phyloP scores from a whole-genome alignment of 139 green algal species.

The Chlorella sp. region DNA sequence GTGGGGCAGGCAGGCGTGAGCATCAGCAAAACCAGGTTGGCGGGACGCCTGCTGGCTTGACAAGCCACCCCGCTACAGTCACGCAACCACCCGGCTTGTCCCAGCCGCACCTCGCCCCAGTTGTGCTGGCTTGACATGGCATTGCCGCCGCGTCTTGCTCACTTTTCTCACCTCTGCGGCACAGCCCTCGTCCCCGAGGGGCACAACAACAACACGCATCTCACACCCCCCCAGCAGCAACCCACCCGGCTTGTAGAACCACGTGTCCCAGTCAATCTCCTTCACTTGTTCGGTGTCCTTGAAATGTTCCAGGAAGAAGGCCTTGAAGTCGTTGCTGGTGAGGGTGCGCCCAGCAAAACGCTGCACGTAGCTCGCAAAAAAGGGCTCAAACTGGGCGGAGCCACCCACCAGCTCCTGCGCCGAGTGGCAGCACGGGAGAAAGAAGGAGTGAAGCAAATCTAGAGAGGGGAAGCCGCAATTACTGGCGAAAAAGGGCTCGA shows the following conservation, averaged over 20 bases:
- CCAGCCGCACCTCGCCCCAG: too few relatives aligned
- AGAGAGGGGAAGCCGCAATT: too few relatives aligned
- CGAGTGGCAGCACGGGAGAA: conserved; percentile 27
- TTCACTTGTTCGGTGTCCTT: conserved; percentile 35
- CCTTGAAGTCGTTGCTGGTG: conserved; percentile 65
- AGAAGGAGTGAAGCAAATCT: too few relatives aligned
- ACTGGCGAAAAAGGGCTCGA: not conserved
- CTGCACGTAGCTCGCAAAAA: conserved; percentile 68
- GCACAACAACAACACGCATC: not conserved
- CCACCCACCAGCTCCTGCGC: conserved; percentile 71
- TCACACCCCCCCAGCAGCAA: not conserved
- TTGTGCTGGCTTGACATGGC: not conserved
- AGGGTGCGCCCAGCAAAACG: conserved; percentile 47
- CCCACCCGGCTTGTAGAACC: conserved; percentile 72
- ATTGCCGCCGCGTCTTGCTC: too few relatives aligned
- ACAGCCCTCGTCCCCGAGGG: not conserved
- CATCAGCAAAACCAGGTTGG: too few relatives aligned
- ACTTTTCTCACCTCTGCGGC: too few relatives aligned
- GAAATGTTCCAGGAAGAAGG: conserved; percentile 79
- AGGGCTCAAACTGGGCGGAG: conserved; percentile 72
- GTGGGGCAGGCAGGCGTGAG: too few relatives aligned
- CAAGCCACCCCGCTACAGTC: not conserved
- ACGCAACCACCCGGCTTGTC: conserved; percentile 54
- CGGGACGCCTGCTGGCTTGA: conserved; percentile 9
- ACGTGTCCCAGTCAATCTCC: conserved; percentile 82